Base-by-base conservation (phyloP, 2,329 filamentous ascomycete genomes). In the Sclerotinia sclerotiorum region DNA sequence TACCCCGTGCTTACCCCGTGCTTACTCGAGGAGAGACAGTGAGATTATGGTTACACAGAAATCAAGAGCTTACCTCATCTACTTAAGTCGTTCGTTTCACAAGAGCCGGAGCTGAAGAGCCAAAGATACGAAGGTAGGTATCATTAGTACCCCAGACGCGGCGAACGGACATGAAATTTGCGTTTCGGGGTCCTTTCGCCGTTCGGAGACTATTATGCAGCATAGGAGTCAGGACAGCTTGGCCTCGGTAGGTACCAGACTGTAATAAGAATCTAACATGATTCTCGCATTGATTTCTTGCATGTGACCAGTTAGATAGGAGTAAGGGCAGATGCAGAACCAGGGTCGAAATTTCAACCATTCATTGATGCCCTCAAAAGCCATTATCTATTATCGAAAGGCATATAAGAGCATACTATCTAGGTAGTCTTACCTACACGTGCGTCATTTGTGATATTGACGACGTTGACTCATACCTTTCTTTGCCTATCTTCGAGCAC, bases 251-350 rank as follows among this genome's bases (percentile, higher is more conserved):
- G 24, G 24, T 32, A 8, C 8, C 57, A 29, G 27, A 17, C 42
- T 42, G 57, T 13, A n/a, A n/a, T 29, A 29, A 29, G 29, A 2
- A 29, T 29, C 29, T 29, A 48, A 46, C 27, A 48, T 61, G 42
- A 42, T 29, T 46, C 57, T 46, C 27, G 42, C 42, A 61, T 61
- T 46, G 42, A 32, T 32, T 48, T 48, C 57, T n/a, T 61, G 42
- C 44, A n/a, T n/a, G 5, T 21, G 24, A 21, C 17, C 48, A 24
- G 21, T 24, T 24, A 42, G 32, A 56, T 39, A 39, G n/a, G 21
- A 24, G 35, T 17, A 42, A 15, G 55, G 35, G n/a, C 6, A 42
- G 24, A 42, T 57, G 55, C 21, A 57, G 39, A 57, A 32, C 32
- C 35, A 35, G 55, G 55, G 42, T 42, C 42, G 32, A 42, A 57